Evolutionary conservation across 2,329 filamentous ascomycete species (phyloP).

Genomic region (Paraphoma sp.): DNA sequence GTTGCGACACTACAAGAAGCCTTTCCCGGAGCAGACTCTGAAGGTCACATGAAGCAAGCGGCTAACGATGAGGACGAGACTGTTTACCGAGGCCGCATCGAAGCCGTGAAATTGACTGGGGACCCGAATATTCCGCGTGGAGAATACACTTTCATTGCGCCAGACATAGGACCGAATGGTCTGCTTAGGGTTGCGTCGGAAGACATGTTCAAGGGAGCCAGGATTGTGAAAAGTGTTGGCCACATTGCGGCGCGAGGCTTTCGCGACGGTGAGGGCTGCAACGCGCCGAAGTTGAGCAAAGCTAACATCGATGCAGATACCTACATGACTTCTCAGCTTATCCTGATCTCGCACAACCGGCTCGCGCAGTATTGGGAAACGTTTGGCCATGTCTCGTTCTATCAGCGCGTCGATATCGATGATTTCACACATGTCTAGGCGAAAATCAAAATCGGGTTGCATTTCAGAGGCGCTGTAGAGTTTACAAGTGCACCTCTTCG

Average conservation of each 20-base stretch:
- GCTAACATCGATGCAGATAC: constrained; percentile 59
- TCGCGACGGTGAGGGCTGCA: constrained; percentile 65
- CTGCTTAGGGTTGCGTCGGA: constrained; percentile 70
- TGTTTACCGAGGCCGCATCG: constrained; percentile 71
- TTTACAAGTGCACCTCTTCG: not conserved
- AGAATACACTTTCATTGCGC: constrained; percentile 79
- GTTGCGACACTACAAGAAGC: constrained; percentile 36
- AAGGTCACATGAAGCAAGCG: not conserved
- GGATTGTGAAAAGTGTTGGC: constrained; percentile 75
- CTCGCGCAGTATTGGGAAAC: constrained; percentile 83
- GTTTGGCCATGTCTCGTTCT: constrained; percentile 58
- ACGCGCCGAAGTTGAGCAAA: not conserved
- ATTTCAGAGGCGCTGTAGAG: not conserved
- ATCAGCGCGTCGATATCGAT: constrained; percentile 56
- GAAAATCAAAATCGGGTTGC: not conserved
- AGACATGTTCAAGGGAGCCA: constrained; percentile 72
- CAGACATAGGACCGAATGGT: constrained; percentile 75
- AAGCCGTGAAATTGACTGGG: constrained; percentile 90
- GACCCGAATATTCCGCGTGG: constrained; percentile 90
- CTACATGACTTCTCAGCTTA: constrained; percentile 77
- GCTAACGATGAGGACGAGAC: constrained; percentile 19
- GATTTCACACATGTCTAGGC: constrained; percentile 32
- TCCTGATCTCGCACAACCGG: constrained; percentile 77
- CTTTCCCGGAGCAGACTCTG: not conserved
- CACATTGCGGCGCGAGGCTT: constrained; percentile 82